phyloP scores from a whole-genome alignment of 768 basidiomycete species.

The Suillus cothurnatus region DNA sequence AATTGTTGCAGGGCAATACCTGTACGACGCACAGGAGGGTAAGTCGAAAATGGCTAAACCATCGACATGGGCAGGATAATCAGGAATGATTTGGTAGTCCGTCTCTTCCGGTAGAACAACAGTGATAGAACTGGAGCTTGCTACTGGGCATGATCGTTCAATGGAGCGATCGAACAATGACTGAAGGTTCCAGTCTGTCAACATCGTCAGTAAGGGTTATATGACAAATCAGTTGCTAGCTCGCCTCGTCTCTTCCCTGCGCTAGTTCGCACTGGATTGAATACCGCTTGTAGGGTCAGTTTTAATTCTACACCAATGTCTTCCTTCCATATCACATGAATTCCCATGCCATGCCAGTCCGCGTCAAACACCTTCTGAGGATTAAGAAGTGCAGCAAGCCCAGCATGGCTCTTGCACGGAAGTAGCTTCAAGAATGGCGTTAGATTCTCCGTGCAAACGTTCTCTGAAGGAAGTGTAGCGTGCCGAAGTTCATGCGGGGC shows the following conservation, averaged over 20 bases:
- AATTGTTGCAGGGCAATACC: too few species aligned
- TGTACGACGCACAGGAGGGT: conserved; percentile 41
- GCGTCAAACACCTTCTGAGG: conserved; percentile 87
- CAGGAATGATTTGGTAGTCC: conserved; percentile 52
- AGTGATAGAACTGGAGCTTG: conserved; percentile 55
- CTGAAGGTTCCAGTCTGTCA: conserved; percentile 72
- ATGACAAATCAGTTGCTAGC: conserved; percentile 10
- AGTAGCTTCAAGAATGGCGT: conserved; percentile 95
- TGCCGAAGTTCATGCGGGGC: conserved; percentile 64
- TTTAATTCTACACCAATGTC: conserved; percentile 62
- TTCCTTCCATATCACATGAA: conserved; percentile 70
- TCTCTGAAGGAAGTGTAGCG: conserved; percentile 77
- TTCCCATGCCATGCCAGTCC: conserved; percentile 87
- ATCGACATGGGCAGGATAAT: conserved; percentile 41
- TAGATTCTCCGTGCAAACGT: conserved; percentile 96
- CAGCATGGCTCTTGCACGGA: conserved; percentile 89
- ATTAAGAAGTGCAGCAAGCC: conserved; percentile 80
- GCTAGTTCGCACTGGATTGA: conserved; percentile 69
- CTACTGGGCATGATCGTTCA: conserved; percentile 69
- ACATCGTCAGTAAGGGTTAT: conserved; percentile 9
- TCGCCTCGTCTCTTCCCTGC: conserved; percentile 57
- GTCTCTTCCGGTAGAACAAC: conserved; percentile 48
- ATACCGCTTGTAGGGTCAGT: conserved; percentile 74
- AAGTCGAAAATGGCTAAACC: conserved; percentile 52
- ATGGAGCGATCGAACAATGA: conserved; percentile 70